A percentile compares a stretch with the other conserved stretches of the same genome.
Evolutionary conservation across 768 basidiomycete species (phyloP).

Genomic region (Suillus paluster): DNA sequence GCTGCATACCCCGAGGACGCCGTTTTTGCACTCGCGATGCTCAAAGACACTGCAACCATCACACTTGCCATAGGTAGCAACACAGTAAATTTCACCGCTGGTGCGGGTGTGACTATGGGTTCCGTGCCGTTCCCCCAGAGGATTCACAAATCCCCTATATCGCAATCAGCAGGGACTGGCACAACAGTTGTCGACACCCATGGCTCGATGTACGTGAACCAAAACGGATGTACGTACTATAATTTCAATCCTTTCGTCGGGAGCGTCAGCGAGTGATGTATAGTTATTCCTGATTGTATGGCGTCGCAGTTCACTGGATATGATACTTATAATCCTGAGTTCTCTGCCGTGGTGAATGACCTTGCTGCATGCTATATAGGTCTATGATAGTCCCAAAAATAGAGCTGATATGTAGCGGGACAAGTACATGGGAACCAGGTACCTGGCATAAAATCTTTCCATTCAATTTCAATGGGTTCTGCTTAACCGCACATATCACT

Average conservation of each 20-base stretch:
- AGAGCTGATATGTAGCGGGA: too few species aligned
- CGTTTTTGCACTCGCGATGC: conserved; percentile 43
- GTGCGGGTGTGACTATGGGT: conserved; percentile 14
- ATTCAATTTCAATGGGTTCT: too few species aligned
- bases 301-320: too few species aligned
- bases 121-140: conserved; percentile 26
- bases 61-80: conserved; percentile 35
- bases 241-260: conserved; percentile 34
- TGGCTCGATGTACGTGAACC: conserved; percentile 24
- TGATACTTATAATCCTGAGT: too few species aligned
- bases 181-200: conserved; percentile 11
- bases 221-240: conserved; percentile 28
- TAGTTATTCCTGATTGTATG: not conserved
- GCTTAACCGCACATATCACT: too few species aligned
- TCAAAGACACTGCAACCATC: conserved; percentile 35
- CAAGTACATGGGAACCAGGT: too few species aligned
- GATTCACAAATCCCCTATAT: conserved; percentile 26
- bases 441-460: too few species aligned
- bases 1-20: conserved; percentile 36
- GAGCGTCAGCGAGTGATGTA: conserved; percentile 6
- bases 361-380: too few species aligned
- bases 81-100: conserved; percentile 19
- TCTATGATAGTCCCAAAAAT: too few species aligned
- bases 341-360: too few species aligned
- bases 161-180: conserved; percentile 28